phyloP scores from a whole-genome alignment of 2,329 filamentous ascomycete genomes.

The Cryphonectria parasitica region DNA sequence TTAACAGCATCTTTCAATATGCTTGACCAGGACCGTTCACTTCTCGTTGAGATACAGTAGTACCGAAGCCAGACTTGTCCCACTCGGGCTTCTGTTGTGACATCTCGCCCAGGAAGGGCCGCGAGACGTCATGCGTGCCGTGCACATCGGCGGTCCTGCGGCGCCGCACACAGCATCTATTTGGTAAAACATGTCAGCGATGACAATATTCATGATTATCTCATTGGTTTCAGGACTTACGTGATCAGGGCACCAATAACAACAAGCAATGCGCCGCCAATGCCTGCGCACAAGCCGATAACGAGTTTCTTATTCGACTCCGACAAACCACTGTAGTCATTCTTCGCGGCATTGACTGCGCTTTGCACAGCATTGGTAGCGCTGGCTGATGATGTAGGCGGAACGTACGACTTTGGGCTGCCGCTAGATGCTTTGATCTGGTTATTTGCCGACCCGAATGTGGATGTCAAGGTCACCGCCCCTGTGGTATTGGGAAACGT shows the following conservation, averaged over 20 bases:
- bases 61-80: background rate
- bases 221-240: constrained; percentile 5
- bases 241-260: background rate
- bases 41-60: background rate
- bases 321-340: constrained; percentile 13
- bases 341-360: constrained; percentile 6
- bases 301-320: constrained; percentile 26
- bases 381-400: constrained; percentile 1
- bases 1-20: background rate
- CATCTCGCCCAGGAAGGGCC: background rate
- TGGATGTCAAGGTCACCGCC: constrained; percentile 39
- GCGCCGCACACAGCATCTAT: constrained; percentile 4
- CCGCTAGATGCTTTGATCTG: constrained; percentile 23
- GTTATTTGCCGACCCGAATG: constrained; percentile 48
- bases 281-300: constrained; percentile 24
- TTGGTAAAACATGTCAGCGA: background rate
- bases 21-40: background rate
- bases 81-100: constrained; percentile 2
- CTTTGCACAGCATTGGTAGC: background rate
- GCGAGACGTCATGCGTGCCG: background rate
- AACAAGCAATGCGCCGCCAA: constrained; percentile 22
- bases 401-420: constrained; percentile 24
- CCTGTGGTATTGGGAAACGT: constrained; percentile 46
- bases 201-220: background rate
- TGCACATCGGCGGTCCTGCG: background rate